Percentiles rank a stretch among this genome's conserved stretches.
These are phyloP conservation scores for Fusarium cicatricum DNA, from an alignment of 2,329 filamentous ascomycete genomes.

Conservation along the genomic window DNA sequence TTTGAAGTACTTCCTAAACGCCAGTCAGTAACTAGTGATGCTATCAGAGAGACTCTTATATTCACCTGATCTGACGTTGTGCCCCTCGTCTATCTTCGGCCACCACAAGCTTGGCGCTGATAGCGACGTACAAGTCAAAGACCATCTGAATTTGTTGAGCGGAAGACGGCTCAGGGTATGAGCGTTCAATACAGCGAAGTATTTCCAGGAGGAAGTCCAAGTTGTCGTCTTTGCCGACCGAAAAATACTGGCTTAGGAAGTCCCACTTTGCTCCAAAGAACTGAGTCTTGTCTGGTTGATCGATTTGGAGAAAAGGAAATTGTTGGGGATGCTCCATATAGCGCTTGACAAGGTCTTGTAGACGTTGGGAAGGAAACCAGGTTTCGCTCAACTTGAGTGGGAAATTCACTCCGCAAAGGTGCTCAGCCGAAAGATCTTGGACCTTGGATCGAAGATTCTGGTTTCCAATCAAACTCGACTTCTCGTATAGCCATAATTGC, in stretches of 20 bases:
- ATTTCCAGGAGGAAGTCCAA: conserved; percentile 24
- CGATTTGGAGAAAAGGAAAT: conserved; percentile 15
- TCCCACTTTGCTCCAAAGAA: background rate
- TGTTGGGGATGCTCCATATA: conserved; percentile 13
- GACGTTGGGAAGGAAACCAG: conserved; percentile 14
- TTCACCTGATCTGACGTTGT: conserved; percentile 1
- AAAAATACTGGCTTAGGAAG: conserved; percentile 15
- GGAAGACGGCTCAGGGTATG: background rate
- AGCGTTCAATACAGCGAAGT: background rate
- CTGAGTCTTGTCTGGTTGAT: background rate
- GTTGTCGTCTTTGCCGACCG: background rate
- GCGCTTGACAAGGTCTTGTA: background rate
- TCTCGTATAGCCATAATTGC: conserved; percentile 20
- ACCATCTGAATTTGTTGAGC: conserved; percentile 9
- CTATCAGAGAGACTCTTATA: too few species aligned
- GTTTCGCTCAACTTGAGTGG: background rate
- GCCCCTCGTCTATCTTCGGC: background rate
- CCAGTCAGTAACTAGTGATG: too few species aligned
- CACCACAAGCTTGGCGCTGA: conserved; percentile 12
- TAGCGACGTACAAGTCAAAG: conserved; percentile 20
- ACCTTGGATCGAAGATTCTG: background rate
- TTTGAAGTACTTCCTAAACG: conserved; percentile 7
- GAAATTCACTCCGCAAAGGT: conserved; percentile 17
- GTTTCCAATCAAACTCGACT: background rate
- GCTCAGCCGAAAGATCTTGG: background rate